Percentiles rank a stretch among this genome's conserved stretches.
phyloP scores from a whole-genome alignment of 305 asterid species.

The Caryopteris hybrid region DNA sequence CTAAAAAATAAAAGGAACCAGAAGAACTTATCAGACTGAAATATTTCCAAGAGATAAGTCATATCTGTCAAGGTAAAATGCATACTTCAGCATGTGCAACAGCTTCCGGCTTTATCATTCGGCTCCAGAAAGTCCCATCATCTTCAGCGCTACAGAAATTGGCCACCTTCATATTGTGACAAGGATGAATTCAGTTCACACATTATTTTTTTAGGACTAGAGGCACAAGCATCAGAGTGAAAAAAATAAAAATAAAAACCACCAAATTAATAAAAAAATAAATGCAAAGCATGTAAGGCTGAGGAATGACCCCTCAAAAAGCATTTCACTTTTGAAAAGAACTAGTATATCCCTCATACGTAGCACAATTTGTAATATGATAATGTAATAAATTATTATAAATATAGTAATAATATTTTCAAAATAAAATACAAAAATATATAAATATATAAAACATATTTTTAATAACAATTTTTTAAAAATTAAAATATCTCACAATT shows the following conservation, averaged over 20 bases:
- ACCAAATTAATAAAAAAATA: background rate
- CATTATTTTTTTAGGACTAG: background rate
- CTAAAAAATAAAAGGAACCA: slow-evolving; percentile 34
- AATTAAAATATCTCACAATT: no score
- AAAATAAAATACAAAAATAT: no score
- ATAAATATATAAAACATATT: no score
- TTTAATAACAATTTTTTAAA: no score
- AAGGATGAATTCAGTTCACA: slow-evolving; percentile 14
- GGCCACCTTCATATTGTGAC: slow-evolving; percentile 67
- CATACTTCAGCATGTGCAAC: slow-evolving; percentile 77
- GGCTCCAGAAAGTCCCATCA: slow-evolving; percentile 98
- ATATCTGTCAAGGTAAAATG: slow-evolving; percentile 18
- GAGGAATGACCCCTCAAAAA: slow-evolving; percentile 1
- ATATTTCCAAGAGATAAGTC: slow-evolving; percentile 12
- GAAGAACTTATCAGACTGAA: slow-evolving; percentile 16
- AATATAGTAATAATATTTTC: no score
- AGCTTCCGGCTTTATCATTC: slow-evolving; percentile 98
- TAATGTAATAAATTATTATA: no score
- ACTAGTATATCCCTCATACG: no score
- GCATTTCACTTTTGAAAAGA: background rate
- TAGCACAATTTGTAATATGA: no score
- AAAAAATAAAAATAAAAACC: background rate
- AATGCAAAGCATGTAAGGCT: background rate
- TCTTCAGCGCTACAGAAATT: slow-evolving; percentile 94
- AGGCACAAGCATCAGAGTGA: slow-evolving; percentile 12